Evolutionary conservation across 768 basidiomycete species (phyloP).

Genomic region (Boletus vermiculosoides): DNA sequence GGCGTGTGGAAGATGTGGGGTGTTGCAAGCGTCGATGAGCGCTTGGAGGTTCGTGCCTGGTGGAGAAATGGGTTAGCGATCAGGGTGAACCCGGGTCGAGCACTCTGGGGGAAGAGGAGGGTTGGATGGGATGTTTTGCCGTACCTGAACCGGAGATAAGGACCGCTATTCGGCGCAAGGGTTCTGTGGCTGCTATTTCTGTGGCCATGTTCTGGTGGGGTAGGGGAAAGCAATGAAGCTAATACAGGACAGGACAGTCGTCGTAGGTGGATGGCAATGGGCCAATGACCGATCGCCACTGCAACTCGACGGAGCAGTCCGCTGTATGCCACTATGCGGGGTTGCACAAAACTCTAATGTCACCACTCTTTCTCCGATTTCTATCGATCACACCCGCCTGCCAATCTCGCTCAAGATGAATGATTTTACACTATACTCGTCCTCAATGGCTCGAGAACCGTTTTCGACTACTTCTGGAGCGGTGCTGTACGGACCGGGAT

Average conservation of each 20-base stretch:
- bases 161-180: constrained; percentile 19
- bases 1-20: constrained; percentile 68
- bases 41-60: constrained; percentile 96
- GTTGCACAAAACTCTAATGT: neutral
- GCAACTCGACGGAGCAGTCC: neutral
- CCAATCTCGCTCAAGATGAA: neutral
- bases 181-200: neutral
- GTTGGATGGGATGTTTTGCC: neutral
- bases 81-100: neutral
- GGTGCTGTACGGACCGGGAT: neutral
- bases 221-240: neutral
- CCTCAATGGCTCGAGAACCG: neutral
- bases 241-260: constrained; percentile 3
- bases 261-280: constrained; percentile 1
- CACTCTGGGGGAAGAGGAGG: neutral
- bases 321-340: neutral
- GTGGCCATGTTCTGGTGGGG: constrained; percentile 1
- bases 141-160: constrained; percentile 68
- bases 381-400: neutral
- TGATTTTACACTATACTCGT: neutral
- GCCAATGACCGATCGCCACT: neutral
- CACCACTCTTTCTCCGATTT: neutral
- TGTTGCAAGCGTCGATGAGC: constrained; percentile 82
- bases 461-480: neutral
- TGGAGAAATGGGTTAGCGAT: neutral